Percentiles rank a stretch among this genome's conserved stretches.
Evolutionary conservation across 2,329 filamentous ascomycete species (phyloP).

Genomic region (Aspergillus niger): DNA sequence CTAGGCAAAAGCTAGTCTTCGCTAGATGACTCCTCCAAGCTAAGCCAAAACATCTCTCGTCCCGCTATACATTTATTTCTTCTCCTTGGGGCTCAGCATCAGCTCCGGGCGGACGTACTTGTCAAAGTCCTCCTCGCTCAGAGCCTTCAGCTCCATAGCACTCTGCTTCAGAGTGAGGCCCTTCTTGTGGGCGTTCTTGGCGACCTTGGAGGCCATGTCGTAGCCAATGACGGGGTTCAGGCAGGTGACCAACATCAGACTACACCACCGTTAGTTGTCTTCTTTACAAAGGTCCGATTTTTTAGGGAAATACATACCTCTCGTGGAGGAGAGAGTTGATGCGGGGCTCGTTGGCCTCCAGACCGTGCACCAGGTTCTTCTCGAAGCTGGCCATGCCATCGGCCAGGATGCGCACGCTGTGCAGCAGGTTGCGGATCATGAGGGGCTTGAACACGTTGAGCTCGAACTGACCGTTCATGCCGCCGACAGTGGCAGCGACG

Average conservation of each 20-base stretch:
- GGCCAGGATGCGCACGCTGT: conserved; percentile 82
- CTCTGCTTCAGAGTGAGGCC: conserved; percentile 89
- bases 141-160: conserved; percentile 86
- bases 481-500: conserved; percentile 86
- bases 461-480: conserved; percentile 98
- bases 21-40: conserved; percentile 17
- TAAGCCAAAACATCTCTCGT: conserved; percentile 11
- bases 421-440: conserved; percentile 90
- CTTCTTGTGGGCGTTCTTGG: conserved; percentile 99
- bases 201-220: conserved; percentile 95
- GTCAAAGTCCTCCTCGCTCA: conserved; percentile 89
- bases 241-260: conserved; percentile 97
- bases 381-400: conserved; percentile 96
- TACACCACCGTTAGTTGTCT: conserved; percentile 44
- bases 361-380: conserved; percentile 83
- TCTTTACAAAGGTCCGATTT: not conserved
- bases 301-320: conserved; percentile 58
- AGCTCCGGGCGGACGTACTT: conserved; percentile 86
- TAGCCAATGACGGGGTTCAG: conserved; percentile 97
- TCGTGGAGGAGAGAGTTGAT: conserved; percentile 90
- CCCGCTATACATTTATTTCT: conserved; percentile 49
- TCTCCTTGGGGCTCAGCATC: conserved; percentile 83
- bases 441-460: conserved; percentile 99
- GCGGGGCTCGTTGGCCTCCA: conserved; percentile 91
- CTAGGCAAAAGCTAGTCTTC: conserved; percentile 15